These are phyloP conservation scores for Biscogniauxia sp. DNA, from an alignment of 2,329 filamentous ascomycete species.

Conservation along the genomic window DNA sequence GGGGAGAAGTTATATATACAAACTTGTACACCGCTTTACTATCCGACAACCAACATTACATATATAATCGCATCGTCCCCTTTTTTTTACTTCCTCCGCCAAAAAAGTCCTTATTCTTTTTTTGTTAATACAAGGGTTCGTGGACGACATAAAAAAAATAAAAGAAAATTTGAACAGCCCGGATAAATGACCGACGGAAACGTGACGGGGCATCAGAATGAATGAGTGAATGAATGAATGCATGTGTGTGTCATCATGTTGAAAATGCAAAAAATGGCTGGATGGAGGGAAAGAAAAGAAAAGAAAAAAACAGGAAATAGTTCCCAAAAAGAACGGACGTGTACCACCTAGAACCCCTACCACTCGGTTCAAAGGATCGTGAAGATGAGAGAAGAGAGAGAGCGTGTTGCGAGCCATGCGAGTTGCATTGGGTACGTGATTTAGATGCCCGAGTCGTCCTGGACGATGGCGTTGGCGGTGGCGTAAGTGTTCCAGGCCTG, in stretches of 20 bases:
- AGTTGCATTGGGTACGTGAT: not conserved
- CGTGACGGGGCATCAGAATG: not conserved
- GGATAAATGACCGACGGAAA: not conserved
- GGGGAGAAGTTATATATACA: not conserved
- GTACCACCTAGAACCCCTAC: not conserved
- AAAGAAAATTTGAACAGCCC: not conserved
- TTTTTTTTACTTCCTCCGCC: not conserved
- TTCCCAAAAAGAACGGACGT: not conserved
- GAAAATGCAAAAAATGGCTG: too few relatives aligned
- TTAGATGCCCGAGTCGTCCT: conserved; percentile 36
- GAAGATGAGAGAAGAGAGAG: not conserved
- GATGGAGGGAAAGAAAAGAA: too few relatives aligned
- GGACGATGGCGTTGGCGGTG: conserved; percentile 14
- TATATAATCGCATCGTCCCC: too few relatives aligned
- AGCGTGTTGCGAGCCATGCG: not conserved
- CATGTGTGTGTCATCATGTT: too few relatives aligned
- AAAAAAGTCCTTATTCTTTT: not conserved
- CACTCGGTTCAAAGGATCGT: not conserved
- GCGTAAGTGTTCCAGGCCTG: conserved; percentile 32
- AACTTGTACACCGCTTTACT: not conserved
- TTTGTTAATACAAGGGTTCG: not conserved
- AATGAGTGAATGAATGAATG: not conserved
- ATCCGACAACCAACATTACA: too few relatives aligned
- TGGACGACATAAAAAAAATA: not conserved
- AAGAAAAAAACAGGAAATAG: too few relatives aligned